These are phyloP conservation scores for Arctium minus DNA, from an alignment of 129 eudicot species.

Conservation along the genomic window DNA sequence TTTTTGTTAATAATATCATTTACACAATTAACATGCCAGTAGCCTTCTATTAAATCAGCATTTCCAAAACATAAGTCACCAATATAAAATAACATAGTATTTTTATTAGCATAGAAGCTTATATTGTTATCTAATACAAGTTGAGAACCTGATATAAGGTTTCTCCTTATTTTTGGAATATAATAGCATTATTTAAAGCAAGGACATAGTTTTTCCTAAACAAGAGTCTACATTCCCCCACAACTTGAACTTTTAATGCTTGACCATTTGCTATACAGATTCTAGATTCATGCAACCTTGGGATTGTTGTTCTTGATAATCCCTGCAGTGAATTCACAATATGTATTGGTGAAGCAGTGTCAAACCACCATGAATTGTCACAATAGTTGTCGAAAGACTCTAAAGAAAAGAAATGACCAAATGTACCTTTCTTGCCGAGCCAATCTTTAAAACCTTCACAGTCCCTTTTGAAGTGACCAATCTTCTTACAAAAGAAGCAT, in stretches of 20 bases:
- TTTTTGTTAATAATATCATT: background rate
- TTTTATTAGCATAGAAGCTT: background rate
- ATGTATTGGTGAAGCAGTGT: background rate
- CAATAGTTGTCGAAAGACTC: background rate
- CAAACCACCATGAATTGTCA: slow-evolving; percentile 1
- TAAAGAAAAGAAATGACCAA: background rate
- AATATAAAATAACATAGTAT: background rate
- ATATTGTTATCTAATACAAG: background rate
- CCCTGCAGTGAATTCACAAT: background rate
- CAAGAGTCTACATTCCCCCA: background rate
- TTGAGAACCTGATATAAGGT: background rate
- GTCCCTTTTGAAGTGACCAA: background rate
- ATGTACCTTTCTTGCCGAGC: background rate
- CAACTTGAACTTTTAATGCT: background rate
- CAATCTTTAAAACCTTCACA: background rate
- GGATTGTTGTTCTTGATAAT: background rate
- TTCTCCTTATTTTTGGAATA: background rate
- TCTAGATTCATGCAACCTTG: background rate
- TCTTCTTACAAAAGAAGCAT: background rate
- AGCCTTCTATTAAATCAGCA: background rate
- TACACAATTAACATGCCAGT: background rate
- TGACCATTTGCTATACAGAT: background rate
- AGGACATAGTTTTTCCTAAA: background rate
- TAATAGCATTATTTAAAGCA: background rate
- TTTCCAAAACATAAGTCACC: background rate